These are phyloP conservation scores for Paxillus ammoniavirescens DNA, from an alignment of 768 basidiomycete genomes.

Conservation along the genomic window DNA sequence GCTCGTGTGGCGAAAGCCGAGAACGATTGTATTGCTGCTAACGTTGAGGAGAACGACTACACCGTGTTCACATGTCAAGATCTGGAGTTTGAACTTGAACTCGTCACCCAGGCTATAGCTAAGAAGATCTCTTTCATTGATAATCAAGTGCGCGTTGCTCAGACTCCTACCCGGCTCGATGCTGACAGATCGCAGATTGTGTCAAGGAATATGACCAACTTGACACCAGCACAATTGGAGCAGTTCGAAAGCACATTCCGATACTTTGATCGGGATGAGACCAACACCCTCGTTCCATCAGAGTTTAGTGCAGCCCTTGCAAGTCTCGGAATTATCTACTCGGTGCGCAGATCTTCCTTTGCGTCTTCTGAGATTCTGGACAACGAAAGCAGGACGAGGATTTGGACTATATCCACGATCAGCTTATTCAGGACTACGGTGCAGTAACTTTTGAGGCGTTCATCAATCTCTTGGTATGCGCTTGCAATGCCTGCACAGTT, in stretches of 20 bases:
- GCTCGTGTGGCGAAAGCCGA: constrained; percentile 62
- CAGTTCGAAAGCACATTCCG: constrained; percentile 97
- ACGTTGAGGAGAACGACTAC: constrained; percentile 97
- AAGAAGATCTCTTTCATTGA: constrained; percentile 97
- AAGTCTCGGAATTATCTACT: constrained; percentile 91
- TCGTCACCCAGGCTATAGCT: constrained; percentile 74
- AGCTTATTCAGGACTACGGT: constrained; percentile 78
- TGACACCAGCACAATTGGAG: constrained; percentile 94
- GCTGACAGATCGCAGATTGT: constrained; percentile 62
- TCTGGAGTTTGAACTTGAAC: constrained; percentile 83
- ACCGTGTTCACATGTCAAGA: constrained; percentile 89
- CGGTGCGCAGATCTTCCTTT: constrained; percentile 41
- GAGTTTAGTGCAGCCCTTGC: constrained; percentile 95
- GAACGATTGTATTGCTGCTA: constrained; percentile 76
- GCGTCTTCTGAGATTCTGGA: not conserved
- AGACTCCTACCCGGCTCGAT: not conserved
- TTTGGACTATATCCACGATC: constrained; percentile 78
- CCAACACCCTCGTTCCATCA: constrained; percentile 78
- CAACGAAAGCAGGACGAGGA: constrained; percentile 67
- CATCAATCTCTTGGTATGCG: constrained; percentile 81
- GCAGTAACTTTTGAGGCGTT: constrained; percentile 93
- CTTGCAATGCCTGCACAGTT: not conserved
- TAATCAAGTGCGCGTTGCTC: constrained; percentile 67
- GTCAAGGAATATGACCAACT: constrained; percentile 88
- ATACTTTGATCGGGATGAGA: constrained; percentile 93